Conservation (phyloP, 495 filamentous ascomycete genomes). For the Trichoderma parareesei region DNA sequence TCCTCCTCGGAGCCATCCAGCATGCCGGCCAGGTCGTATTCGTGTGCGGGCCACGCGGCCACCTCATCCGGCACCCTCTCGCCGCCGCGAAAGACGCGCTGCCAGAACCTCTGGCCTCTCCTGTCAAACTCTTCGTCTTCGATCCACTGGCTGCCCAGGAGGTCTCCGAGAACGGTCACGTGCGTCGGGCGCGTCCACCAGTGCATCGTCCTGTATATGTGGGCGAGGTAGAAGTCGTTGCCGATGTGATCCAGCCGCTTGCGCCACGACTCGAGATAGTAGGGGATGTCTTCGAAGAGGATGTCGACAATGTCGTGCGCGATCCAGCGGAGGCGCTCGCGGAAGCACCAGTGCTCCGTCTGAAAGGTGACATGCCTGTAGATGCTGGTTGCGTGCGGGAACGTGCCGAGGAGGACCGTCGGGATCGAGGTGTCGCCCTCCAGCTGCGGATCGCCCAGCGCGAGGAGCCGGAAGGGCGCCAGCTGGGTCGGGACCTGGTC, state of each 20-base stretch:
- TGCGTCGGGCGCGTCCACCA: slow-evolving; percentile 83
- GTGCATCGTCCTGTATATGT: slow-evolving; percentile 78
- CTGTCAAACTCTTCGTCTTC: slow-evolving; percentile 70
- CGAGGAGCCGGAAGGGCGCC: slow-evolving; percentile 79
- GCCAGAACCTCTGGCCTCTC: slow-evolving; percentile 71
- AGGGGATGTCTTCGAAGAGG: slow-evolving; percentile 54
- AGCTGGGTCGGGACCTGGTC: slow-evolving; percentile 24
- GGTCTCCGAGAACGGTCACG: slow-evolving; percentile 79
- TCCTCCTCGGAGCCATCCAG: slow-evolving; percentile 32
- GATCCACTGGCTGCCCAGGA: slow-evolving; percentile 96
- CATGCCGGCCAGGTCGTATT: slow-evolving; percentile 44
- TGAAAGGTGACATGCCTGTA: slow-evolving; percentile 41
- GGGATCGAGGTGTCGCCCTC: slow-evolving; percentile 85
- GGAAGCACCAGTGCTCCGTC: slow-evolving; percentile 32
- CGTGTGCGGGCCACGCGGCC: slow-evolving; percentile 36
- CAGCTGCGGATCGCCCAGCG: slow-evolving; percentile 88
- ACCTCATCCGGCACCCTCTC: slow-evolving; percentile 59
- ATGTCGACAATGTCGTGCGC: slow-evolving; percentile 46
- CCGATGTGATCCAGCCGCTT: slow-evolving; percentile 84
- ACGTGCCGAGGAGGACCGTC: slow-evolving; percentile 47
- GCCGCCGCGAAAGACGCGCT: slow-evolving; percentile 64
- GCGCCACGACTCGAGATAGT: slow-evolving; percentile 49
- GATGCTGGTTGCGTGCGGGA: slow-evolving; percentile 50
- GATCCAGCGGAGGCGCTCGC: slow-evolving; percentile 37
- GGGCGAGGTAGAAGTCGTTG: slow-evolving; percentile 90